These are phyloP conservation scores for Pseudocercospora eumusae DNA, from an alignment of 2,329 filamentous ascomycete species.

Conservation along the genomic window DNA sequence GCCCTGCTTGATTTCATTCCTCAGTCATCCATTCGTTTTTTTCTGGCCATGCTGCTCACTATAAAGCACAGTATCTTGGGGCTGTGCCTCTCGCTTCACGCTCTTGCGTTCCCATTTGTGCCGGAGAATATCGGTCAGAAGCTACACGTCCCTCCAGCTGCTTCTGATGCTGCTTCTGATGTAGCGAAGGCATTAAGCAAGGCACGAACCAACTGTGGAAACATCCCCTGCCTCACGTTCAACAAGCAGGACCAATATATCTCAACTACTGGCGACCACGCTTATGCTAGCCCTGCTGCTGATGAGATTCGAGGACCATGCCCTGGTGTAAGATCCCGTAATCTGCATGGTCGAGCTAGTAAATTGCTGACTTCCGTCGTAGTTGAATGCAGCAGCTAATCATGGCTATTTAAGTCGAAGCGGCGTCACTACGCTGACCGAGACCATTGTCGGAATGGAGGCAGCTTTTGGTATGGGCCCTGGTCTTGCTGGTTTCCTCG, in stretches of 20 bases:
- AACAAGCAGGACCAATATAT: constrained; percentile 20
- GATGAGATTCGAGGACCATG: constrained; percentile 23
- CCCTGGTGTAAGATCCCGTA: constrained; percentile 6
- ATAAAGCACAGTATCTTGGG: constrained; percentile 14
- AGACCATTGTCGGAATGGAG: constrained; percentile 21
- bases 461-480: constrained; percentile 19
- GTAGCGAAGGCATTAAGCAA: constrained; percentile 12
- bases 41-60: background rate
- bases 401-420: constrained; percentile 27
- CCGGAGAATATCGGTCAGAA: constrained; percentile 11
- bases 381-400: constrained; percentile 30
- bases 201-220: constrained; percentile 20
- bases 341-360: background rate
- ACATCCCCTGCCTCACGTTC: constrained; percentile 21
- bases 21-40: constrained; percentile 6
- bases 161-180: constrained; percentile 4
- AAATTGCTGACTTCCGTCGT: background rate
- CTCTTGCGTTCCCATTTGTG: constrained; percentile 13
- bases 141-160: constrained; percentile 8
- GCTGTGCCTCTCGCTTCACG: constrained; percentile 6
- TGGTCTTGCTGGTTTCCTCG: constrained; percentile 31
- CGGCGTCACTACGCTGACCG: constrained; percentile 20
- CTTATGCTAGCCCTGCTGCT: constrained; percentile 12
- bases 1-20: background rate
- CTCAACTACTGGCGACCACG: constrained; percentile 19